Evolutionary conservation across 768 basidiomycete species (phyloP).

Genomic region (Podaxis sp.): DNA sequence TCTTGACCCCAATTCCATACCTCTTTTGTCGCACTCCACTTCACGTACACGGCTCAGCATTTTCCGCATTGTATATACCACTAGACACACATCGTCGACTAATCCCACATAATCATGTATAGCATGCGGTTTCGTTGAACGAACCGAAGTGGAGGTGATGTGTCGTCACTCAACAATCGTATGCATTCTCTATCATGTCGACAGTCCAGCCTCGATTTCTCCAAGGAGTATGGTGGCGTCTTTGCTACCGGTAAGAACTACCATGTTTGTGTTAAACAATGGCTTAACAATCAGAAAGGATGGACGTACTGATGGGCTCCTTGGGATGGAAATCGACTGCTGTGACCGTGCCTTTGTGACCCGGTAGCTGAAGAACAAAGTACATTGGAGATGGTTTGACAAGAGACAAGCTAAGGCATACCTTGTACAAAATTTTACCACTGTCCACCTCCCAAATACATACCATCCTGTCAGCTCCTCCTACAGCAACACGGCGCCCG

Average conservation of each 20-base stretch:
- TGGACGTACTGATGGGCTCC: constrained; percentile 84
- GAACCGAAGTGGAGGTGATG: neutral
- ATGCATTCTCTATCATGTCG: constrained; percentile 32
- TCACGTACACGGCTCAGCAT: constrained; percentile 13
- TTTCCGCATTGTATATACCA: constrained; percentile 16
- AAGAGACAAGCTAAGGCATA: constrained; percentile 26
- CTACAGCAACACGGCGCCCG: constrained; percentile 81
- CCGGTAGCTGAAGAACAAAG: constrained; percentile 62
- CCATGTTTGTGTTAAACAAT: constrained; percentile 8
- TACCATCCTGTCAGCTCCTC: constrained; percentile 86
- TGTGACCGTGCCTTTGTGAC: constrained; percentile 96
- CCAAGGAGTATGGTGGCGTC: constrained; percentile 91
- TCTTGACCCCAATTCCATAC: neutral
- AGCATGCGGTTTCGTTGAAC: constrained; percentile 3
- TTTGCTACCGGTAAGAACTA: constrained; percentile 91
- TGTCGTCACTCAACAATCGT: neutral
- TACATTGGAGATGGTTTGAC: neutral
- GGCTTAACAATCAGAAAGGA: neutral
- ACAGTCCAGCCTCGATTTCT: constrained; percentile 74
- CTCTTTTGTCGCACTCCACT: constrained; percentile 4
- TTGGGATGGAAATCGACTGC: constrained; percentile 96
- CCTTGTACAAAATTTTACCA: constrained; percentile 76
- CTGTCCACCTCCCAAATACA: constrained; percentile 87
- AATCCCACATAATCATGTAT: constrained; percentile 17
- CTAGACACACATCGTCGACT: constrained; percentile 14